Evolutionary conservation across 495 filamentous ascomycete species (phyloP).

Genomic region (Tuber brumale): DNA sequence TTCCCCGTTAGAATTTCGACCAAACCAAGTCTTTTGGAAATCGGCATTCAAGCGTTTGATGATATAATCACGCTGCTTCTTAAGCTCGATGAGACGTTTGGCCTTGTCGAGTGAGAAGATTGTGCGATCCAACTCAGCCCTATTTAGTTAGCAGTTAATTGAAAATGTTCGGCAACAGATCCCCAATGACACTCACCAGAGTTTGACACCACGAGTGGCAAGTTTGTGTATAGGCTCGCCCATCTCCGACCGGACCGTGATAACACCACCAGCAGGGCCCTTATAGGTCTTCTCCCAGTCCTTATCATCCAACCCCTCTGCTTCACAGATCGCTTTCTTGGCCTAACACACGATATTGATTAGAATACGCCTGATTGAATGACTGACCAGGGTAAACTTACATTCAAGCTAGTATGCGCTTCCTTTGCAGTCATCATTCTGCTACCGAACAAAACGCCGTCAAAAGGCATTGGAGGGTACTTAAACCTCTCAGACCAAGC

Average conservation of each 20-base stretch:
- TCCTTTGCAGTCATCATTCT: constrained; percentile 95
- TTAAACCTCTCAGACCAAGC: constrained; percentile 77
- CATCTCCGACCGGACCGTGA: constrained; percentile 98
- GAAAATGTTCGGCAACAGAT: background rate
- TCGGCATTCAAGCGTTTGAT: constrained; percentile 97
- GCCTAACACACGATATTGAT: constrained; percentile 45
- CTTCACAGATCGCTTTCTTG: constrained; percentile 91
- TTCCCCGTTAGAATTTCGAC: constrained; percentile 72
- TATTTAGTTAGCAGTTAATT: background rate
- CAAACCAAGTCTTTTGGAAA: constrained; percentile 99
- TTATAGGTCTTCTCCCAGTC: constrained; percentile 98
- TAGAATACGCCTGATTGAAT: constrained; percentile 1
- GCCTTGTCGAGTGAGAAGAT: constrained; percentile 95
- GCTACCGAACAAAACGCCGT: constrained; percentile 83
- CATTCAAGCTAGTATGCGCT: constrained; percentile 78
- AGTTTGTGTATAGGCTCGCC: constrained; percentile 98
- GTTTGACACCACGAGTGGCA: constrained; percentile 84
- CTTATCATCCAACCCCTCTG: constrained; percentile 74
- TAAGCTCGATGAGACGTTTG: constrained; percentile 83
- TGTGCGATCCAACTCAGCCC: constrained; percentile 89
- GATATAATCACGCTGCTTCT: constrained; percentile 88
- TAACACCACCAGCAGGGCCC: constrained; percentile 79
- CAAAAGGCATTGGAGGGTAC: constrained; percentile 89
- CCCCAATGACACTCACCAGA: constrained; percentile 54
- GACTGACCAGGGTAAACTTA: constrained; percentile 10